Percentiles rank a stretch among this genome's conserved stretches.
These are phyloP conservation scores for Staphylotrichum tortipilum DNA, from an alignment of 495 filamentous ascomycete genomes.

Conservation along the genomic window DNA sequence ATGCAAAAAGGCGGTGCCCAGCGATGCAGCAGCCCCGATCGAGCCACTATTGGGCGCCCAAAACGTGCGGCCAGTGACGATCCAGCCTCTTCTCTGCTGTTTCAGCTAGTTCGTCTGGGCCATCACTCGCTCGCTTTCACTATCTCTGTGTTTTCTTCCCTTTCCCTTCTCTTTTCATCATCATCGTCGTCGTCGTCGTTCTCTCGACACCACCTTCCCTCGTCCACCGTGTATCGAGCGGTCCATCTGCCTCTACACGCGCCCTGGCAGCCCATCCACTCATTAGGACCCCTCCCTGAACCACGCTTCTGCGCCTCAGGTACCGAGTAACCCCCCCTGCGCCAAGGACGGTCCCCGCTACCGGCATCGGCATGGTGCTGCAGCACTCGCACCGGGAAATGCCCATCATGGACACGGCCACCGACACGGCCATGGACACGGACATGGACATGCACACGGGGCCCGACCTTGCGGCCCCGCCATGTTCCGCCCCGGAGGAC, in stretches of 20 bases:
- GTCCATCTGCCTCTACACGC: no score
- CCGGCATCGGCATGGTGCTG: neutral
- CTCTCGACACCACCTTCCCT: no score
- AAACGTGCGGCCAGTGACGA: neutral
- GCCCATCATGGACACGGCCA: neutral
- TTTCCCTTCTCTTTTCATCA: neutral
- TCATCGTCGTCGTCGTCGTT: no score
- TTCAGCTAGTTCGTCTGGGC: slow-evolving; percentile 1
- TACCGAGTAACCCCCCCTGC: neutral
- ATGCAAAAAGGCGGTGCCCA: neutral
- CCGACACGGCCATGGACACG: neutral
- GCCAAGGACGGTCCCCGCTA: slow-evolving; percentile 1
- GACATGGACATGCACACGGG: neutral
- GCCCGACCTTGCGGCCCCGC: neutral
- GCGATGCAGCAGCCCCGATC: neutral
- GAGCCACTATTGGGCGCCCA: neutral
- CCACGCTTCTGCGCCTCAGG: neutral
- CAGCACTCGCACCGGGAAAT: no score
- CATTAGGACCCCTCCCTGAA: neutral
- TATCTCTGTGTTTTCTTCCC: neutral
- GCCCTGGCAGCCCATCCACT: no score
- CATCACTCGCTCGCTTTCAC: neutral
- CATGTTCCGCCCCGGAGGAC: neutral
- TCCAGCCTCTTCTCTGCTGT: neutral
- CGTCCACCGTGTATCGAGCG: no score